phyloP scores from a whole-genome alignment of 345 rosid genomes.

The Lumnitzera littorea region DNA sequence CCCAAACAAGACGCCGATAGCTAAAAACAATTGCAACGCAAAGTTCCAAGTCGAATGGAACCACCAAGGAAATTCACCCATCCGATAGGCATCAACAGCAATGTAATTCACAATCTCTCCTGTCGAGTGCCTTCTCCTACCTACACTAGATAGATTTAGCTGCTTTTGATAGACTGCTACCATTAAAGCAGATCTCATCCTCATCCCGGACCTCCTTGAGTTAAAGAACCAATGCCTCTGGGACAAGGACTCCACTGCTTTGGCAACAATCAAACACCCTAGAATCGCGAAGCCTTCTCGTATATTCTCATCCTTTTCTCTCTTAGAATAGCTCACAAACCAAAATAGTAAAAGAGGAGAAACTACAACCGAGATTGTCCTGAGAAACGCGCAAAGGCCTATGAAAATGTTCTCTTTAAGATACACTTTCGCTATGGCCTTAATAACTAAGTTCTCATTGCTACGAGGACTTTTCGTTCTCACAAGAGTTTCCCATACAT shows the following conservation, averaged over 20 bases:
- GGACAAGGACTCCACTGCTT: constrained; percentile 57
- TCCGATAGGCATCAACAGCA: constrained; percentile 68
- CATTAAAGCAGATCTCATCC: constrained; percentile 68
- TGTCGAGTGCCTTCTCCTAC: constrained; percentile 57
- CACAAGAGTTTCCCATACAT: constrained; percentile 36
- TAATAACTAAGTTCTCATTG: constrained; percentile 36
- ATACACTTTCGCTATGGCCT: constrained; percentile 37
- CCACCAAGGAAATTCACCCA: constrained; percentile 83
- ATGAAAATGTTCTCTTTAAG: constrained; percentile 45
- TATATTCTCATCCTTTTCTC: constrained; percentile 21
- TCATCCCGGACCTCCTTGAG: constrained; percentile 66
- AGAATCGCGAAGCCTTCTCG: constrained; percentile 39
- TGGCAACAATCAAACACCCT: constrained; percentile 37
- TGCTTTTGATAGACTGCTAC: constrained; percentile 58
- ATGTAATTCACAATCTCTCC: constrained; percentile 77
- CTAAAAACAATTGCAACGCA: constrained; percentile 42
- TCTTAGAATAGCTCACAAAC: constrained; percentile 49
- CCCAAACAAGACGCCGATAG: constrained; percentile 38
- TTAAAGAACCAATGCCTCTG: constrained; percentile 66
- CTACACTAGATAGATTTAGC: constrained; percentile 55
- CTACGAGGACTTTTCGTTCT: constrained; percentile 17
- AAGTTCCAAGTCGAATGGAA: constrained; percentile 55
- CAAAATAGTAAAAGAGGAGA: constrained; percentile 58
- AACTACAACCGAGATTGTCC: constrained; percentile 38
- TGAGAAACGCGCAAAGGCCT: constrained; percentile 37